These are phyloP conservation scores for Taiozyma sp. DNA, from an alignment of 1,139 yeast species.

Conservation along the genomic window DNA sequence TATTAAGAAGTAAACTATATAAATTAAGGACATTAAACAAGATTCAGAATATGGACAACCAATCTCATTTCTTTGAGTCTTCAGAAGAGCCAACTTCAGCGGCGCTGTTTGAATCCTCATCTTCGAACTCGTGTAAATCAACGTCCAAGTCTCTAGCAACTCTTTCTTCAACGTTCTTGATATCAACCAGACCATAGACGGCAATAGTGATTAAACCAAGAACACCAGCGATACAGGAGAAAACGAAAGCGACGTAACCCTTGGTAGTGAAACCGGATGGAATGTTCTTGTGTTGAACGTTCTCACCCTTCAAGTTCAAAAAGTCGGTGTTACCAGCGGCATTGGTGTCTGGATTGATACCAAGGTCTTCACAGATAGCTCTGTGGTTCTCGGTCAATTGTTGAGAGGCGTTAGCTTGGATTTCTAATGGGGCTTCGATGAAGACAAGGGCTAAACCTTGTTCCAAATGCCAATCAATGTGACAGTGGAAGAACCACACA, in stretches of 20 bases:
- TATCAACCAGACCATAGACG: constrained; percentile 78
- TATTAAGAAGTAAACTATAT: not conserved
- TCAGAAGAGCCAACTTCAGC: constrained; percentile 4
- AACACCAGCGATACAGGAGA: constrained; percentile 74
- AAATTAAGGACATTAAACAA: not conserved
- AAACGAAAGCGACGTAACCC: constrained; percentile 82
- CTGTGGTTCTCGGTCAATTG: constrained; percentile 49
- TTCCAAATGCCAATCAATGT: constrained; percentile 88
- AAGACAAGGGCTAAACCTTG: constrained; percentile 78
- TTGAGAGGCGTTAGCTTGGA: constrained; percentile 45
- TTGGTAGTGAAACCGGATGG: constrained; percentile 87
- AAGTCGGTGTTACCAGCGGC: constrained; percentile 80
- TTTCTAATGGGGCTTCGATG: constrained; percentile 66
- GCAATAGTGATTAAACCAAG: constrained; percentile 73
- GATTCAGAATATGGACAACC: not conserved
- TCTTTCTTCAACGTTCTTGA: constrained; percentile 49
- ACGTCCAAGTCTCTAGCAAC: constrained; percentile 45
- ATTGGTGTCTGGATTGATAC: constrained; percentile 56
- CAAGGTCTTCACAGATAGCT: constrained; percentile 50
- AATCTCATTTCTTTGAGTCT: not conserved
- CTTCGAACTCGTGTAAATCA: constrained; percentile 33
- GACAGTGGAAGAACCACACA: constrained; percentile 93
- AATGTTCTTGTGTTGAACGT: constrained; percentile 53
- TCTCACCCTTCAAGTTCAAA: constrained; percentile 66
- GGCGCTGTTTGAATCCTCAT: constrained; percentile 4